Evolutionary conservation across 176 grass and related monocot genomes (phyloP), one percentile per base, ranked within the genome.

Genomic region (Hyparrhenia diplandra): DNA sequence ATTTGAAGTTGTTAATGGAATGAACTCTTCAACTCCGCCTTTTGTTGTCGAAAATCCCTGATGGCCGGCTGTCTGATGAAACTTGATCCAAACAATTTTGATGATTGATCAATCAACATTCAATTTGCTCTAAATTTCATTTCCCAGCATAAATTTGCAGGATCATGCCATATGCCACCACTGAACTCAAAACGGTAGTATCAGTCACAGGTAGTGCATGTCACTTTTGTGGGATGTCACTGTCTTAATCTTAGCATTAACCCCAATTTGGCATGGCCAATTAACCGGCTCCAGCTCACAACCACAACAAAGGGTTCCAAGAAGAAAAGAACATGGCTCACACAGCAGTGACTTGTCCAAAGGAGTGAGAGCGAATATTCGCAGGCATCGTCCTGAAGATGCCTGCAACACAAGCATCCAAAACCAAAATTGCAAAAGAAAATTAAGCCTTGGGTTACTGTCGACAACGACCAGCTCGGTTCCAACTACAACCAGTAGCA

Each of bases 291-390:
- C 34, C 67, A 66, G 6, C 61, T 24, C 13, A 35, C n/a, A 57
- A 25, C 0, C 10, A 20, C 41, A 42, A 42, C 14, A 39, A 28
- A 41, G 62, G 23, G 14, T 76, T 68, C 30, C 25, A 68, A 27
- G 36, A 13, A 24, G 35, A 84, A 68, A 37, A 3, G 21, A 75
- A 28, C 82, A 81, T 60, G 43, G 27, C 52, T 67, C 46, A 57
- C n/a, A n/a, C 82, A 76, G 3, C 30, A 31, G 20, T 62, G 81
- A 64, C 27, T 21, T 46, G 65, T 73, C 83, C 59, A 70, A 47
- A 8, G 67, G 46, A 27, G 39, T 25, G 54, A 13, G 20, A 77
- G 51, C 79, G 88, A 78, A 90, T 86, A 90, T 90, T 78, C 83
- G 13, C 11, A 32, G n/a, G 78, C 73, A 86, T 73, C 20, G 34